Conservation (phyloP, 2,329 filamentous ascomycete species). For the Aspergillus sojae region DNA sequence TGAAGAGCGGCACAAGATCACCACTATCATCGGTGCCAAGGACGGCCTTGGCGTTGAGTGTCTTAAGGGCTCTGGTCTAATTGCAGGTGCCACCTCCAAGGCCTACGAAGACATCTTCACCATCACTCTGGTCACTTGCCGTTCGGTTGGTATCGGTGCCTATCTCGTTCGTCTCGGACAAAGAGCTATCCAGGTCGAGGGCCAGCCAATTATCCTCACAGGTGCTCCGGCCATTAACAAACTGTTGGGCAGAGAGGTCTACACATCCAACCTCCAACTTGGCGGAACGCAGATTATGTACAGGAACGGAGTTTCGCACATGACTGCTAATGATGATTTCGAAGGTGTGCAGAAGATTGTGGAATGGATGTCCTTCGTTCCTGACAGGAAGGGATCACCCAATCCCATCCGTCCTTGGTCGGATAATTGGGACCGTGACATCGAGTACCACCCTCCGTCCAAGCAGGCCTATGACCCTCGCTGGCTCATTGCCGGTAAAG, state of each 20-base stretch:
- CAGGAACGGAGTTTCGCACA: slow-evolving; percentile 98
- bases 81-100: slow-evolving; percentile 93
- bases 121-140: slow-evolving; percentile 93
- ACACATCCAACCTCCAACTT: slow-evolving; percentile 97
- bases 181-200: slow-evolving; percentile 97
- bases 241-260: slow-evolving; percentile 94
- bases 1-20: slow-evolving; percentile 90
- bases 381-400: slow-evolving; percentile 89
- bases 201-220: slow-evolving; percentile 97
- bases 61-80: slow-evolving; percentile 93
- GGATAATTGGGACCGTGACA: slow-evolving; percentile 90
- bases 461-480: slow-evolving; percentile 90
- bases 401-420: slow-evolving; percentile 86
- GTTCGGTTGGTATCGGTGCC: slow-evolving; percentile 98
- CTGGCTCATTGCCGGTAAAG: slow-evolving; percentile 87
- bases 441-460: slow-evolving; percentile 76
- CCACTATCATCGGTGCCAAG: slow-evolving; percentile 88
- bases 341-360: slow-evolving; percentile 97
- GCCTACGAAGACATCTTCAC: slow-evolving; percentile 99
- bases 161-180: slow-evolving; percentile 98
- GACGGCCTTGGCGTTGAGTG: slow-evolving; percentile 98
- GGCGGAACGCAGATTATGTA: slow-evolving; percentile 99
- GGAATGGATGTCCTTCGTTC: slow-evolving; percentile 96
- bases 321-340: slow-evolving; percentile 97
- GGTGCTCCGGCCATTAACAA: slow-evolving; percentile 98